These are phyloP conservation scores for Babesia ovis DNA, from an alignment of 169 alveolate species.

Conservation along the genomic window DNA sequence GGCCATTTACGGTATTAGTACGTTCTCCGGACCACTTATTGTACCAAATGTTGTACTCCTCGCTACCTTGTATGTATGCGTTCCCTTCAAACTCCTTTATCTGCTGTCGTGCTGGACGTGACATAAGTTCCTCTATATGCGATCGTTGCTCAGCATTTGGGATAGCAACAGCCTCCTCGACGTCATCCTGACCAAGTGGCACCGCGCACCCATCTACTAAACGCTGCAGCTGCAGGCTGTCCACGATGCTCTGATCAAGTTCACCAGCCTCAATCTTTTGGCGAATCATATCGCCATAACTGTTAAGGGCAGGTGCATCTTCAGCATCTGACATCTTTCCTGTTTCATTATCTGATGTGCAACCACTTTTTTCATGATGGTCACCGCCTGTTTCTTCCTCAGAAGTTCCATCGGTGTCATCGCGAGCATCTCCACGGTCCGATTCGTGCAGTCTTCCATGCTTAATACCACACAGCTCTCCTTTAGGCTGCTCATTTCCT, in stretches of 20 bases:
- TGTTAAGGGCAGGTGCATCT: background rate
- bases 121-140: constrained; percentile 31
- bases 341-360: too few relatives aligned
- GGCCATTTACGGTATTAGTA: constrained; percentile 71
- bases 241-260: constrained; percentile 44
- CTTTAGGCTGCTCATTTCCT: background rate
- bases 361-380: too few relatives aligned
- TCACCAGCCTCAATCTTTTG: constrained; percentile 57
- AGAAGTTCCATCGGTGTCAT: too few relatives aligned
- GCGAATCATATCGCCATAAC: constrained; percentile 21
- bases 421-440: background rate
- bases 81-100: constrained; percentile 50
- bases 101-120: constrained; percentile 59
- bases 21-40: constrained; percentile 93
- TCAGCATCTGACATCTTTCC: background rate
- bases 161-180: constrained; percentile 48
- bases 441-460: background rate
- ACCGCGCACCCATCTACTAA: constrained; percentile 46
- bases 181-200: constrained; percentile 63
- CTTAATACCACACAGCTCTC: too few relatives aligned
- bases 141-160: constrained; percentile 26
- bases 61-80: constrained; percentile 87
- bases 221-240: constrained; percentile 50
- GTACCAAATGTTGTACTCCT: constrained; percentile 98
- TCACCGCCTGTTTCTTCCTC: too few relatives aligned